Base-by-base conservation (phyloP, 2,329 filamentous ascomycete genomes). In the Tolypocladium pustulatum region DNA sequence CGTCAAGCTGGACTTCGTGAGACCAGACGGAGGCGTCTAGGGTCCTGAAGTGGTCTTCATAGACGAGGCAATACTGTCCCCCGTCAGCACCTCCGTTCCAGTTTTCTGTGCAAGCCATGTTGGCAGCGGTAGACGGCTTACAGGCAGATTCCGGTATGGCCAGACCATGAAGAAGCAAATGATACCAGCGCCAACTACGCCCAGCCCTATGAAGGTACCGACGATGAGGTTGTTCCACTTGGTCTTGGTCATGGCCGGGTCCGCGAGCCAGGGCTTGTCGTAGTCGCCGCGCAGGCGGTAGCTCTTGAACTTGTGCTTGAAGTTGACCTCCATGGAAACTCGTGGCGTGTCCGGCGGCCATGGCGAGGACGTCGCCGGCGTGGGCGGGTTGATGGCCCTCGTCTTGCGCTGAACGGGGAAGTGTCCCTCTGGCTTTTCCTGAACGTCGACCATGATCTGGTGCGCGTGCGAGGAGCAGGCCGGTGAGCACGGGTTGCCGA, bases 31-130 rank as follows among this genome's bases (percentile, higher is more conserved):
- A 65, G 15, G 67, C 68, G 66, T 79, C 70, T 51, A 81, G 68
- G 1, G 68, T 70, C 20, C 71, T 68, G 66, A 82, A 83, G 62
- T 77, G 66, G 60, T 83, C 80, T 55, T 78, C 74, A 46, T 78
- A 70, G 6, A 82, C 68, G n/a, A 77, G 69, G 65, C 80, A 82
- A 67, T 81, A 79, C 69, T 52, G 3, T 20, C 25, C 13, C 17
- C 6, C 13, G 6, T 49, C 2, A 49, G 43, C 25, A 27, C 15
- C 5, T 3, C 5, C 9, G 2, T 30, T 17, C 25, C 20, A 1
- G n/a, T n/a, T n/a, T 41, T 10, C 20, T 20, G 4, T 38, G 37
- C 13, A 13, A 38, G 12, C 13, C 32, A 38, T 12, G 9, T 37
- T 12, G 36, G 36, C 15, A 20, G 38, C 17, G 40, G n/a, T 6